Evolutionary conservation across 192 early-diverging fungal species (phyloP).

Genomic region (Mortierella claussenii): DNA sequence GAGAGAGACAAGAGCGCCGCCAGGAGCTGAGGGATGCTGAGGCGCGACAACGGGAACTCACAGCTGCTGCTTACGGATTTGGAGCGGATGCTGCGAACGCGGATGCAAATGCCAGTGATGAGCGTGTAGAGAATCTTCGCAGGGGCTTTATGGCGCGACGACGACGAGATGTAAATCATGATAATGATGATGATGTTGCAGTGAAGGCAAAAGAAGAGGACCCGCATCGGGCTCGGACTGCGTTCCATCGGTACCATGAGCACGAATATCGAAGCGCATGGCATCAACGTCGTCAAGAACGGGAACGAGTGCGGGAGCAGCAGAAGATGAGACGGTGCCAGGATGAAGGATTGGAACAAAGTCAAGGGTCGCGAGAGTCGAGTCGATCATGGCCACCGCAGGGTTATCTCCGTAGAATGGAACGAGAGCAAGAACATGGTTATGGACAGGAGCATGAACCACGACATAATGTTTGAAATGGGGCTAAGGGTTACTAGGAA

Average conservation of each 20-base stretch:
- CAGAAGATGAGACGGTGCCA: not conserved
- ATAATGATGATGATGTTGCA: not conserved
- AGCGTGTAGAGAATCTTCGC: not conserved
- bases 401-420: slow-evolving; percentile 23
- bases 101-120: not conserved
- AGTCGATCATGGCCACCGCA: slow-evolving; percentile 25
- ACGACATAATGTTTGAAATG: slow-evolving; percentile 29
- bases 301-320: not conserved
- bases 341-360: not conserved
- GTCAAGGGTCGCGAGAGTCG: too few species aligned
- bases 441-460: slow-evolving; percentile 6
- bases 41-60: slow-evolving; percentile 13
- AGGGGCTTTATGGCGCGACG: not conserved
- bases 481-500: too few species aligned
- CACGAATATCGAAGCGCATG: not conserved
- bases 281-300: slow-evolving; percentile 4
- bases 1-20: slow-evolving; percentile 11
- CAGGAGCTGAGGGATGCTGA: slow-evolving; percentile 29
- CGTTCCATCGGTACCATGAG: slow-evolving; percentile 10
- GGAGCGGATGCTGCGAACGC: not conserved
- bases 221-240: not conserved
- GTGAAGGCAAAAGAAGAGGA: not conserved
- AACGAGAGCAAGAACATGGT: slow-evolving; percentile 13
- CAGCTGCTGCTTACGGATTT: slow-evolving; percentile 24
- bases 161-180: not conserved